Base-by-base conservation (phyloP, 371 early-diverging fungal species). In the Mucor plumbeus region DNA sequence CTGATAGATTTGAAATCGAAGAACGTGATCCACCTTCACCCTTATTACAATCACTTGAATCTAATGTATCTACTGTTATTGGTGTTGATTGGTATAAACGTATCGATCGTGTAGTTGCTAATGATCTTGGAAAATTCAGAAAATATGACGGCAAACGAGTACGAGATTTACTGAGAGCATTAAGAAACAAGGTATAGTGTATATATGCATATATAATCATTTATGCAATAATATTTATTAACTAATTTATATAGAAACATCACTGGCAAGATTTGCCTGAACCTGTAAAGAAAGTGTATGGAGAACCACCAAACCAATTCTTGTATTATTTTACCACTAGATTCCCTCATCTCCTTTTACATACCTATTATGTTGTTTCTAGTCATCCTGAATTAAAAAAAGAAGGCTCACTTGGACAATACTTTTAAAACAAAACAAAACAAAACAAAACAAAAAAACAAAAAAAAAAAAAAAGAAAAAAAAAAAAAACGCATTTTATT, bases 241-340 rank as follows among this genome's bases (percentile, higher is more conserved):
- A 9, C 14, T 17, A 26, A 19, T 50, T 14, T 38, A 7, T 50
- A 11, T 61, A 71, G 94, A 95, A 96, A 90, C 94, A 97, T 72
- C 98, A 98, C 73, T 98, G 94, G 84, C 95, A 95, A 74, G 98
- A 98, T 77, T 78, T 97, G 64, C 90, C 95, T 2, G 82, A 79
- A 5, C 81, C 85, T 60, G 92, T 94, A 39, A 88, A 94, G 65
- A 79, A 84, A 48, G 79, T 90, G 0, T 78, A 97, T n/a, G 98
- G 98, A 17, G 83, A 91, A 21, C 81, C 95, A 14, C 98, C 98
- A 0, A 90, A 94, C 34, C 93, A 94, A 21, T 98, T 93, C 68
- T 74, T 95, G 59, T 76, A 82, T 64, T 97, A 97, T 74, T 97
- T 96, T 68, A 91, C 94, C 19, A 87, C 93, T 0, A 82, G 95